Evolutionary conservation across 2,329 filamentous ascomycete species (phyloP).

Genomic region (Penicillium sp.): DNA sequence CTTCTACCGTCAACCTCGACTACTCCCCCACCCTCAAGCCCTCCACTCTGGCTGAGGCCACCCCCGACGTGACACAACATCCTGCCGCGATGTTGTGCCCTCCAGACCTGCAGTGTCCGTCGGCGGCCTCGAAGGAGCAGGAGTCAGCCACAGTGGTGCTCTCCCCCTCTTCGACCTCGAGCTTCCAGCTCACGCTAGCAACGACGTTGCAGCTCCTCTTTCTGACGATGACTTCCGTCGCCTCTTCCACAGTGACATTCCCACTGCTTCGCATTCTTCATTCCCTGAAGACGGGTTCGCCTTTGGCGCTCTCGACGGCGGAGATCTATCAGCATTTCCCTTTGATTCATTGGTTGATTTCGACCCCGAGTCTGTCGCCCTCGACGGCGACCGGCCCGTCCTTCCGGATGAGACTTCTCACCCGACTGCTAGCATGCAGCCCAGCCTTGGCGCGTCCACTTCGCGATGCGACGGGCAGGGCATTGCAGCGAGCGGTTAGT

Average conservation of each 20-base stretch:
- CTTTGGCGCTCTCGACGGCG: slow-evolving; percentile 64
- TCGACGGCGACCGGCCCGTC: slow-evolving; percentile 48
- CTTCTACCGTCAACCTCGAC: slow-evolving; percentile 38
- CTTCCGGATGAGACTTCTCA: slow-evolving; percentile 53
- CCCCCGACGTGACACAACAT: slow-evolving; percentile 99
- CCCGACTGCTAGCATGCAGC: slow-evolving; percentile 54
- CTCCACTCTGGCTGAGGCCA: slow-evolving; percentile 57
- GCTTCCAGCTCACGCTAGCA: slow-evolving; percentile 51
- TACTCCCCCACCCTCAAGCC: slow-evolving; percentile 44
- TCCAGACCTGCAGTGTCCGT: slow-evolving; percentile 98
- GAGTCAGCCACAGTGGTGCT: slow-evolving; percentile 34
- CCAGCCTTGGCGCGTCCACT: slow-evolving; percentile 57
- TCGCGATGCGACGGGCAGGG: slow-evolving; percentile 55
- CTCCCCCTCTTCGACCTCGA: slow-evolving; percentile 46
- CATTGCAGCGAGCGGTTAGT: slow-evolving; percentile 54
- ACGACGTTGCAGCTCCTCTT: slow-evolving; percentile 65
- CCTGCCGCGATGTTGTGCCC: slow-evolving; percentile 99
- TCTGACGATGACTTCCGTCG: slow-evolving; percentile 67
- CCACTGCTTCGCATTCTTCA: slow-evolving; percentile 72
- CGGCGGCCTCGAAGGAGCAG: slow-evolving; percentile 61
- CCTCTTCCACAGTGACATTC: slow-evolving; percentile 63
- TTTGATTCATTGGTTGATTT: slow-evolving; percentile 59
- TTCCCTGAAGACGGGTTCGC: slow-evolving; percentile 75
- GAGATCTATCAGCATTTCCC: slow-evolving; percentile 53
- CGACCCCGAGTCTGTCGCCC: slow-evolving; percentile 52